Conservation (phyloP, 148 eudicot genomes). For the Pharnaceum exiguum region DNA sequence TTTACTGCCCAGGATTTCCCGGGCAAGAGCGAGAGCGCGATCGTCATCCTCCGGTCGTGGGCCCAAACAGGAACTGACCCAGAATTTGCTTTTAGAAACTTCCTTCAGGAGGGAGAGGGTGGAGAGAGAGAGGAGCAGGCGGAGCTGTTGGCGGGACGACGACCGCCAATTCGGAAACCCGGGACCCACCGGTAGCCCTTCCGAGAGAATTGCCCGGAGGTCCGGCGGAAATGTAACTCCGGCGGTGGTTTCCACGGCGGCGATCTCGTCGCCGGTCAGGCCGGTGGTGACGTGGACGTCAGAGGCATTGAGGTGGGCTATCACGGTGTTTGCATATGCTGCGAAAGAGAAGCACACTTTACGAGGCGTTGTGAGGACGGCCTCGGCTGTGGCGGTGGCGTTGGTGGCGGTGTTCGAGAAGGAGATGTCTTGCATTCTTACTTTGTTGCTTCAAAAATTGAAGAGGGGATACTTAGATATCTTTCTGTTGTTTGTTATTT, state of each 20-base stretch:
- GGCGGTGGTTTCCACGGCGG: slow-evolving; percentile 40
- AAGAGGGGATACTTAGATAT: no score
- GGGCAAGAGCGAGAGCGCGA: slow-evolving; percentile 38
- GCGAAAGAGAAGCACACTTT: slow-evolving; percentile 29
- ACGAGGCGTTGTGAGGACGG: not conserved
- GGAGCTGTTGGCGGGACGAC: slow-evolving; percentile 53
- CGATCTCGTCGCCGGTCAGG: slow-evolving; percentile 42
- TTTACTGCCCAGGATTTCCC: slow-evolving; percentile 21
- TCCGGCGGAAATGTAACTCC: slow-evolving; percentile 64
- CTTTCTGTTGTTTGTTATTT: no score
- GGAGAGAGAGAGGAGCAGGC: slow-evolving; percentile 44
- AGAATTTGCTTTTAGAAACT: slow-evolving; percentile 34
- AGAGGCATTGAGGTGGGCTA: slow-evolving; percentile 23
- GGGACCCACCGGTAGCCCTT: slow-evolving; percentile 62
- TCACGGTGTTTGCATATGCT: slow-evolving; percentile 17
- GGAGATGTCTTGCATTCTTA: no score
- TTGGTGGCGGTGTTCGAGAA: not conserved
- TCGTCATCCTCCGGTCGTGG: slow-evolving; percentile 31
- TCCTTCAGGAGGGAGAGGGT: slow-evolving; percentile 37
- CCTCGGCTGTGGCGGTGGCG: no score
- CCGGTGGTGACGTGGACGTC: slow-evolving; percentile 45
- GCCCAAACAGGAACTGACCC: slow-evolving; percentile 52
- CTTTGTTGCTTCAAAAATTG: no score
- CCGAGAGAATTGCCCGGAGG: slow-evolving; percentile 53
- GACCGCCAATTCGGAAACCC: slow-evolving; percentile 85